These are phyloP conservation scores for Syzygium aromaticum DNA, from an alignment of 345 rosid species.

Conservation along the genomic window DNA sequence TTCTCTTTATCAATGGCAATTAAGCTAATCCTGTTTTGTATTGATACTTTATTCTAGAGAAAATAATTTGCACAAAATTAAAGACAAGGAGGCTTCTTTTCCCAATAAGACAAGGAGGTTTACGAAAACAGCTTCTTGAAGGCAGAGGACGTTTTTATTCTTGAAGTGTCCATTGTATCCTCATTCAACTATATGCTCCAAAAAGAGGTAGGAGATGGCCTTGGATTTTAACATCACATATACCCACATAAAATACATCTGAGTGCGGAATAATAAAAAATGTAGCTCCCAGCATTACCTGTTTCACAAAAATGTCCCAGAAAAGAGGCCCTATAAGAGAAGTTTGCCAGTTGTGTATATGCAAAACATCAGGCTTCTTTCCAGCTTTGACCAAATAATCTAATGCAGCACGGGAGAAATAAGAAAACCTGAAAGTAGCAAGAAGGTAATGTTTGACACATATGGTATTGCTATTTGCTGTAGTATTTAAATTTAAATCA, in stretches of 20 bases:
- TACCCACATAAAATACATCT: neutral
- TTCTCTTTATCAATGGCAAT: neutral
- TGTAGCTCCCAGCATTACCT: conserved; percentile 28
- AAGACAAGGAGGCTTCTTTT: neutral
- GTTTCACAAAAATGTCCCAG: conserved; percentile 78
- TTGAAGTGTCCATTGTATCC: neutral
- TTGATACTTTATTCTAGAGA: neutral
- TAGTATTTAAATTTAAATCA: neutral
- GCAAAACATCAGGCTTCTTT: conserved; percentile 81
- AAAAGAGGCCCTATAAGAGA: conserved; percentile 80
- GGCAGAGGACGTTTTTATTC: neutral
- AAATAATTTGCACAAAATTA: neutral
- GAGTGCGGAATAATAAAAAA: neutral
- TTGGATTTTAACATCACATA: neutral
- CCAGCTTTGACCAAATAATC: conserved; percentile 75
- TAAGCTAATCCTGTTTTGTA: neutral
- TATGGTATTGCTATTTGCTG: neutral
- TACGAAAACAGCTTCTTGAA: neutral
- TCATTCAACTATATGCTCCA: neutral
- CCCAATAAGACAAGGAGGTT: neutral
- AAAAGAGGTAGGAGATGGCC: neutral
- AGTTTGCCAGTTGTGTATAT: conserved; percentile 85
- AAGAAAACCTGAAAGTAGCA: conserved; percentile 46
- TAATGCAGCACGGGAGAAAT: conserved; percentile 86
- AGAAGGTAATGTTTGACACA: neutral